A percentile compares a stretch with the other conserved stretches of the same genome.
Evolutionary conservation across 768 basidiomycete genomes (phyloP).

Genomic region (Boletus sp.): DNA sequence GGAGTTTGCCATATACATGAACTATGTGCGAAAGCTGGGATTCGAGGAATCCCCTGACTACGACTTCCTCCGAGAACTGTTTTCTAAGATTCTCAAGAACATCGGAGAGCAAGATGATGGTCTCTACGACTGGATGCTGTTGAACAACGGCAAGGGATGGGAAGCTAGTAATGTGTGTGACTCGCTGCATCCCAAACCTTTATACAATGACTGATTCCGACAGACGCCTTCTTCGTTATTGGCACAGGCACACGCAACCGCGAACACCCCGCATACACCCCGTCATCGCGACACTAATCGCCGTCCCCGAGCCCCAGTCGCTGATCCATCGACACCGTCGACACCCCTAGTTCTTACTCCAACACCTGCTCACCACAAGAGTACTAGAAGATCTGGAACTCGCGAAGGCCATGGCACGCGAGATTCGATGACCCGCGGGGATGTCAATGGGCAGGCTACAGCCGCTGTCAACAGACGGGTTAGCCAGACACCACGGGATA

Average conservation of each 20-base stretch:
- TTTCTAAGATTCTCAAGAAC: conserved; percentile 87
- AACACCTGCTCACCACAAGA: conserved; percentile 63
- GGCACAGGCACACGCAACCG: conserved; percentile 53
- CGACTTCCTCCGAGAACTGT: conserved; percentile 94
- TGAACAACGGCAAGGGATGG: conserved; percentile 95
- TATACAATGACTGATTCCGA: conserved; percentile 5
- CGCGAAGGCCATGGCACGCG: conserved; percentile 47
- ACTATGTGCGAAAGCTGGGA: conserved; percentile 96
- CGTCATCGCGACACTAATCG: conserved; percentile 57
- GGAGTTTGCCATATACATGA: conserved; percentile 98
- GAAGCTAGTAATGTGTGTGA: conserved; percentile 76
- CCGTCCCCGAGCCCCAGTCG: conserved; percentile 43
- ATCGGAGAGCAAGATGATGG: conserved; percentile 87
- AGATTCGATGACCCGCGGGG: conserved; percentile 44
- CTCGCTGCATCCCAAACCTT: background rate
- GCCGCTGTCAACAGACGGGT: conserved; percentile 62
- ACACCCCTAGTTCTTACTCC: conserved; percentile 65
- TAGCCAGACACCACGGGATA: conserved; percentile 59
- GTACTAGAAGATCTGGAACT: conserved; percentile 45
- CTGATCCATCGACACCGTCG: conserved; percentile 51
- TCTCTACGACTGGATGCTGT: conserved; percentile 93
- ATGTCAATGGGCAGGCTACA: conserved; percentile 62
- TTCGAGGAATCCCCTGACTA: conserved; percentile 98
- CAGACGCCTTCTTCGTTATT: conserved; percentile 45
- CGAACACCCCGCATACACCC: conserved; percentile 50